Evolutionary conservation across 257 asterid species (phyloP).

Genomic region (Solanum bulbocastanum): DNA sequence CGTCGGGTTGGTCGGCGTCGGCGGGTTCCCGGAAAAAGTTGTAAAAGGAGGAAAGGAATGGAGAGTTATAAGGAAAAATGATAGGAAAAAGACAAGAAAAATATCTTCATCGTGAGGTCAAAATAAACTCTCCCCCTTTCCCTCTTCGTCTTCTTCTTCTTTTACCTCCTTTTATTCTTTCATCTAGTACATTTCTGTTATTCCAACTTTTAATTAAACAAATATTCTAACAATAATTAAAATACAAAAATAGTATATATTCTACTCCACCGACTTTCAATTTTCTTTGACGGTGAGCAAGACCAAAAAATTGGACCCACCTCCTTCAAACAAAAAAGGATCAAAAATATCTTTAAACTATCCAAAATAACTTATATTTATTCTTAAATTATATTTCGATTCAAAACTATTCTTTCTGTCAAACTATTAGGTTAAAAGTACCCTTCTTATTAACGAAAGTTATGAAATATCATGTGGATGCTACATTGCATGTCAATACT

Average conservation of each 20-base stretch:
- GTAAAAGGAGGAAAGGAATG: not conserved
- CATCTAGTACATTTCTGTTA: not conserved
- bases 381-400: accelerated
- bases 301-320: not conserved
- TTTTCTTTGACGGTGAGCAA: not conserved
- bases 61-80: not conserved
- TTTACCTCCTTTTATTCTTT: not conserved
- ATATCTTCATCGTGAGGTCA: constrained; percentile 1
- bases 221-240: not conserved
- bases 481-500: too few species aligned
- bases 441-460: too few species aligned
- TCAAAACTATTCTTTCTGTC: accelerated
- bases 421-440: too few species aligned
- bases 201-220: not conserved
- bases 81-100: not conserved
- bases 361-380: too few species aligned
- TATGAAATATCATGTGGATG: too few species aligned
- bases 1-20: constrained; percentile 1
- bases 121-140: not conserved
- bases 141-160: not conserved
- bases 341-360: too few species aligned
- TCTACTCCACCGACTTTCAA: not conserved
- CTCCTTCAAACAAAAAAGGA: too few species aligned
- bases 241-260: not conserved
- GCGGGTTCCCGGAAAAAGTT: not conserved